These are phyloP conservation scores for Fusarium nygamai DNA, from an alignment of 2,329 filamentous ascomycete species.

Conservation along the genomic window DNA sequence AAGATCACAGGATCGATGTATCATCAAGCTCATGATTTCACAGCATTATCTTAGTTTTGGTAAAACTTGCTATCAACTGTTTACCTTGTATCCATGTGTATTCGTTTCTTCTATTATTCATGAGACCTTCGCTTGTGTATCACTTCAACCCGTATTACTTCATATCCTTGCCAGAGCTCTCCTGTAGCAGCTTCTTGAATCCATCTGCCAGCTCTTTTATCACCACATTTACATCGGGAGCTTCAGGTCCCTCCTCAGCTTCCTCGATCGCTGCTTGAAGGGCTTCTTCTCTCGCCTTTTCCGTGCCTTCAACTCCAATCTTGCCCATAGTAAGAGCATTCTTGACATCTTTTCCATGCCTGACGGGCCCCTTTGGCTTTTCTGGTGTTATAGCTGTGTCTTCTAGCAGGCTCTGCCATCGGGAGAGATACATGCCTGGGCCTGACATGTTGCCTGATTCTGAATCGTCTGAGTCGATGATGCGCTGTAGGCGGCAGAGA, in stretches of 20 bases:
- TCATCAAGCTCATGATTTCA: background rate
- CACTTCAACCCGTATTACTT: background rate
- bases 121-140: background rate
- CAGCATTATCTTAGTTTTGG: constrained; percentile 1
- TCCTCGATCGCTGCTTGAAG: constrained; percentile 39
- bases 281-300: constrained; percentile 38
- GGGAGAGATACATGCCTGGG: constrained; percentile 76
- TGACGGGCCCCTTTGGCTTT: constrained; percentile 59
- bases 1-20: background rate
- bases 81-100: background rate
- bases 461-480: constrained; percentile 57
- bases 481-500: constrained; percentile 61
- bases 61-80: constrained; percentile 14
- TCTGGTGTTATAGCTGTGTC: constrained; percentile 74
- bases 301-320: constrained; percentile 48
- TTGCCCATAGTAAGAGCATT: constrained; percentile 55
- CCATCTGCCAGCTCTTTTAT: constrained; percentile 51
- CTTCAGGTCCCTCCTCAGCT: constrained; percentile 47
- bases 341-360: constrained; percentile 64
- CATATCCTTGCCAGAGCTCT: constrained; percentile 7
- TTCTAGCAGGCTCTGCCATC: constrained; percentile 78
- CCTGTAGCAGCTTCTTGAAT: constrained; percentile 51
- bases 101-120: background rate
- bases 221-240: constrained; percentile 56
- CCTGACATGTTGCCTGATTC: constrained; percentile 59